phyloP scores from a whole-genome alignment of 768 basidiomycete species.

The Serendipita vermifera region DNA sequence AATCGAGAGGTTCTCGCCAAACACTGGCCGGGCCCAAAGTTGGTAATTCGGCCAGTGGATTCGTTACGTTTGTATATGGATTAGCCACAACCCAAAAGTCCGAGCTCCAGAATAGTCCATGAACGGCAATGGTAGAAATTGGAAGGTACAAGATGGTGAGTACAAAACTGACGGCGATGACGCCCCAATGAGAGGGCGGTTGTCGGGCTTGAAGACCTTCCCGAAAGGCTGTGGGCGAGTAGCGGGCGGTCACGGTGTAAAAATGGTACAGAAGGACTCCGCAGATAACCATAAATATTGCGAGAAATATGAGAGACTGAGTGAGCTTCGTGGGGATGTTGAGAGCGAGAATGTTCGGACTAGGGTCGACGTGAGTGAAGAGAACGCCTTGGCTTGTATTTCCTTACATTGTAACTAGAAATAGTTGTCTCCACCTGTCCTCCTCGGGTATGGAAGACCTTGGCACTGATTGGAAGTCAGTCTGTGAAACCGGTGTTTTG shows the following conservation, averaged over 20 bases:
- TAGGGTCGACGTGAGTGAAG: slow-evolving; percentile 18
- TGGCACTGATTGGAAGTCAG: slow-evolving; percentile 25
- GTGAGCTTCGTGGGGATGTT: slow-evolving; percentile 53
- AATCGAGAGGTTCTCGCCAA: slow-evolving; percentile 51
- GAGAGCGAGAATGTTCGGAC: slow-evolving; percentile 61
- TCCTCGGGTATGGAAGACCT: slow-evolving; percentile 27
- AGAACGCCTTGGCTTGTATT: slow-evolving; percentile 10
- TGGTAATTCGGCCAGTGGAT: slow-evolving; percentile 34
- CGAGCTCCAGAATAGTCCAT: slow-evolving; percentile 62
- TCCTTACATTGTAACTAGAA: slow-evolving; percentile 56
- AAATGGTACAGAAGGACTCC: slow-evolving; percentile 46
- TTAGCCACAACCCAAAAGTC: slow-evolving; percentile 64
- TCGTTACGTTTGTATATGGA: slow-evolving; percentile 48
- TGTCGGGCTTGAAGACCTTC: slow-evolving; percentile 43
- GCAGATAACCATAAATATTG: slow-evolving; percentile 43
- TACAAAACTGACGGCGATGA: slow-evolving; percentile 50
- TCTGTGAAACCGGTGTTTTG: background rate
- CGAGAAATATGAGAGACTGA: slow-evolving; percentile 47
- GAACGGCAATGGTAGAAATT: slow-evolving; percentile 62
- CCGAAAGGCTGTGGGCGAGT: slow-evolving; percentile 29
- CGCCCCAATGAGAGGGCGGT: slow-evolving; percentile 35
- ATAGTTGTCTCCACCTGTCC: slow-evolving; percentile 42
- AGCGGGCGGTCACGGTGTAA: slow-evolving; percentile 36
- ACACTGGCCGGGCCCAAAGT: slow-evolving; percentile 44
- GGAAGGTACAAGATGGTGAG: slow-evolving; percentile 62